Evolutionary conservation across 495 filamentous ascomycete genomes (phyloP), one percentile per base, ranked within the genome.

Genomic region (Penicillium lagena): DNA sequence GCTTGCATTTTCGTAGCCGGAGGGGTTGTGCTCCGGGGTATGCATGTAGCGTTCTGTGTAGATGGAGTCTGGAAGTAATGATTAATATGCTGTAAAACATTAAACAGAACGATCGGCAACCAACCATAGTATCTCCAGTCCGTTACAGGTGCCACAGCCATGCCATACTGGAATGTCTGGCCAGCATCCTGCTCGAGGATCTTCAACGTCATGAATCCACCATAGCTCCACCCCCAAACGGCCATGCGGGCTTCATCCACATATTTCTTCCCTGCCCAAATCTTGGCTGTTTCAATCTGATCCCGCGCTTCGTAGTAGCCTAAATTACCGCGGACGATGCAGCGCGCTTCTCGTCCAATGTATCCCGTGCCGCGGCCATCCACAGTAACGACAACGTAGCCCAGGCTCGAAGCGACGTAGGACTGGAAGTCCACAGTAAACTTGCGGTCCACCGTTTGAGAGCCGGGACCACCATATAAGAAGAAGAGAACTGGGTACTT

Each of bases 201-300:
- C 70, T 98, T 98, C 43, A 98, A 71, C n/a, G 93, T 89, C 81
- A 89, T 90, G 72, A 95, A 98, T 12, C 93, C 93, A 30, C 93
- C 93, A 58, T 90, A 98, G 49, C 86, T 93, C 93, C 93, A 98
- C 31, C 93, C 93, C 93, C 93, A 98, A 55, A 98, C 95, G 1
- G 90, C 91, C 46, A 98, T 80, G 29, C 83, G 75, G 9, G 77
- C 68, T 47, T 77, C 74, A 63, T 97, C 94, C 6, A 95, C 84
- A 62, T 97, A 97, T 27, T 73, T 59, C 70, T 93, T 95, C 34
- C 64, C 59, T 1, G 81, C 83, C 87, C 87, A 97, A 42, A 85
- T 79, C 70, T 91, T 88, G 12, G 87, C 93, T 5, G 89, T 86
- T 7, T 82, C 84, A 43, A 98, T 96, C 63, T 98, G 93, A 59